Conservation (phyloP, 345 rosid species). For the Salix caprea region DNA sequence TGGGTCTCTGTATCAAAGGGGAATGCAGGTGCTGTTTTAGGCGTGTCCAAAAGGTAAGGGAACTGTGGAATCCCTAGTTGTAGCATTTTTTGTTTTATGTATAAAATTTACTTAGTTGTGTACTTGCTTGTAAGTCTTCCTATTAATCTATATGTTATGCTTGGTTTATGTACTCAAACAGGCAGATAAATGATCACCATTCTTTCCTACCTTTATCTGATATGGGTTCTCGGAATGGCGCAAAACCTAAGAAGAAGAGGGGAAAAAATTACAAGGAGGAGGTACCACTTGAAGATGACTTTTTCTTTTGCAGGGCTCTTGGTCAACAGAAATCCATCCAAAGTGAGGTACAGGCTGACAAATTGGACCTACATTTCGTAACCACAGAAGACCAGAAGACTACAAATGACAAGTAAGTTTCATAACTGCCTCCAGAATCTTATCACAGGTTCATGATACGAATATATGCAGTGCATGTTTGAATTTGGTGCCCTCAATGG, state of each 20-base stretch:
- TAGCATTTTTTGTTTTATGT: not conserved
- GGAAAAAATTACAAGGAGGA: conserved; percentile 2
- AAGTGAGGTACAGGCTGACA: not conserved
- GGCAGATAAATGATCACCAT: not conserved
- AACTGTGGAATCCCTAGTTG: not conserved
- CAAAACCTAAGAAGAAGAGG: conserved; percentile 10
- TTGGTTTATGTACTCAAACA: not conserved
- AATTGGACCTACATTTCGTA: not conserved
- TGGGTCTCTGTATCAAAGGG: not conserved
- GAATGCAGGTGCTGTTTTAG: not conserved
- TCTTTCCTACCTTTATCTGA: not conserved
- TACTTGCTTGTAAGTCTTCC: not conserved
- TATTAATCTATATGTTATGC: not conserved
- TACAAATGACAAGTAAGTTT: conserved; percentile 11
- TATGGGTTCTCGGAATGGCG: not conserved
- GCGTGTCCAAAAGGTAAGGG: conserved; percentile 26
- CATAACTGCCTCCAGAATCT: not conserved
- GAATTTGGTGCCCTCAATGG: not conserved
- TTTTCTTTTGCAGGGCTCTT: conserved; percentile 14
- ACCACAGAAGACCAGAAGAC: conserved; percentile 2
- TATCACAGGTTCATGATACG: not conserved
- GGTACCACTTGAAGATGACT: conserved; percentile 10
- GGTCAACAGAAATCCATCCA: not conserved
- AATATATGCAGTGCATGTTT: not conserved
- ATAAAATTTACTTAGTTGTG: not conserved